Evolutionary conservation across 371 early-diverging fungal genomes (phyloP), one percentile per base, ranked within the genome.

Genomic region (Mucor mucedo): DNA sequence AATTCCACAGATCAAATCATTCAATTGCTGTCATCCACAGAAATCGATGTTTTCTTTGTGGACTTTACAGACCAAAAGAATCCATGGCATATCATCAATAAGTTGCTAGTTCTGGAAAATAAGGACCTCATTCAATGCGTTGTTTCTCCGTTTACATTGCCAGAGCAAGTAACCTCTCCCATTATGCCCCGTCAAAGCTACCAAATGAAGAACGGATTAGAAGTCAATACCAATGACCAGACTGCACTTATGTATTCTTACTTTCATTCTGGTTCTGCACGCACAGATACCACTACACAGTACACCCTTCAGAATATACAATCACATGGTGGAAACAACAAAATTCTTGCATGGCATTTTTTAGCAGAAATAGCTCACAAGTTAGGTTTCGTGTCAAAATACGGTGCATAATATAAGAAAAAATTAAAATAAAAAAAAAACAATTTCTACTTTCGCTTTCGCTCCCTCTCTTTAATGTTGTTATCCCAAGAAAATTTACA

Each of bases 371-470:
- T 78, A 54, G 72, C 75, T 16, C 70, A 73, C 52, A 78, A 77
- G 62, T 66, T 81, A 40, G 77, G 77, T 0, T 66, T 65, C 66
- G 65, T 77, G 29, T 73, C 71, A n/a, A 81, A 81, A 48, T 81
- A 78, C 59, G 78, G 78, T 21, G 75, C 78, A 6, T 77, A 69
- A 70, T 53, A 44, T 4, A 40, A 5, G 42, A 47, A 21, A 35
- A 38, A 11, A 57, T 32, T 14, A n/a, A 29, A 14, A n/a, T n/a
- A 10, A 16, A 2, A 3, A 0, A 30, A 33, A 33, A 13, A 44
- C 29, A 35, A 42, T 59, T 47, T 47, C 42, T 28, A 16, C 50
- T 32, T 59, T 60, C 55, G 16, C 56, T 52, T 60, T 49, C 30
- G 21, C 41, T 52, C 48, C 6, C 53, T 52, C 8, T 48, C 40